Evolutionary conservation across 2,329 filamentous ascomycete genomes (phyloP), one percentile per base, ranked within the genome.

Genomic region (Penicillium palitans): DNA sequence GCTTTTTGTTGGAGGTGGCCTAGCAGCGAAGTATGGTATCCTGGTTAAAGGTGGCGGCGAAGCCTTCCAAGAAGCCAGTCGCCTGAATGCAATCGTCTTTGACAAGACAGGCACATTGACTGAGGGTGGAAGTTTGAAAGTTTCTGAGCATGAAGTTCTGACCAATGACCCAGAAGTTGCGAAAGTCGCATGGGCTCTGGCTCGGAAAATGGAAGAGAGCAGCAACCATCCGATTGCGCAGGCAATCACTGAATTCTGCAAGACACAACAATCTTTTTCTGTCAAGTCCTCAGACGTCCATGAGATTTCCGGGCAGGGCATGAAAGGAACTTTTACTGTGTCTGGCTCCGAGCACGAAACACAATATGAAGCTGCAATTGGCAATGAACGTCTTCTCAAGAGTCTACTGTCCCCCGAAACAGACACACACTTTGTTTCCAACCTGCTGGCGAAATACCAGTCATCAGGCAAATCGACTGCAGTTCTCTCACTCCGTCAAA

Each of bases 101-200:
- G 91, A 96, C 80, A 95, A 96, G 80, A 96, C 91, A 0, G 91
- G 91, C 1, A 96, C 91, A 0, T 78, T 96, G 58, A 95, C 91
- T 0, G 79, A 88, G 66, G 84, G 84, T 19, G 83, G 81, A n/a
- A 81, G 83, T 46, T 79, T 85, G 25, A 78, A 76, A 45, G 81
- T 87, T 1, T 82, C 82, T 6, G 80, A 84, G 19, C 76, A 83
- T 62, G 75, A 78, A 57, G 55, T 79, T 17, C 67, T 81, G 41
- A 63, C 70, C 25, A 66, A 63, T 4, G 70, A 77, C 48, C 57
- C 68, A 1, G 66, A 68, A 12, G 61, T 76, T n/a, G 61, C 76
- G 21, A 63, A 73, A 40, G 61, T 77, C 41, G 73, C 81, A 13
- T 77, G 84, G 64, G 74, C 74, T 1, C 68, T 83, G 21, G 76